Conservation (phyloP, 768 basidiomycete species). For the Neoboletus magnificus region DNA sequence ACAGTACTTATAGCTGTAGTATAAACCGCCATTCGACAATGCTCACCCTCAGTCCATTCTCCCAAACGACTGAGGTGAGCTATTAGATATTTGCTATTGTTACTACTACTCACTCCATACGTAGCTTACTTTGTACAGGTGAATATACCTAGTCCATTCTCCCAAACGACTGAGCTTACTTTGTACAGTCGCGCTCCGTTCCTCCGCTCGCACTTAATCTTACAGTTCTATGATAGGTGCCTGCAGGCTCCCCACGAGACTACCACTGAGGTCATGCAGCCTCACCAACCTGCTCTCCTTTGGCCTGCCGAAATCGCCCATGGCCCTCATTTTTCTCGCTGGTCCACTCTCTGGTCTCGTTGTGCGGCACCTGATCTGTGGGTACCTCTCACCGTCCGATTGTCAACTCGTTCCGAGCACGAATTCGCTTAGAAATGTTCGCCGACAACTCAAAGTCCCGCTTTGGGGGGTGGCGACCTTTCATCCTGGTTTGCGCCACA, state of each 20-base stretch:
- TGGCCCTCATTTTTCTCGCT: conserved; percentile 90
- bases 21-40: no score
- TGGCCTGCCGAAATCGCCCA: conserved; percentile 79
- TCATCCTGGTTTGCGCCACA: conserved; percentile 69
- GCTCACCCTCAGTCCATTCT: no score
- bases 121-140: no score
- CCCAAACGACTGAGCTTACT: no score
- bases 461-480: conserved; percentile 83
- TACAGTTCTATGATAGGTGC: conserved; percentile 69
- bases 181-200: no score
- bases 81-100: no score
- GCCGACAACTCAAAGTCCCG: conserved; percentile 82
- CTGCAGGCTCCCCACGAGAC: neutral
- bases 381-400: conserved; percentile 38
- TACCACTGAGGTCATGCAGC: conserved; percentile 34
- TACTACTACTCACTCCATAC: no score
- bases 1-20: no score
- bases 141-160: no score
- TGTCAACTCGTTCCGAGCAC: neutral
- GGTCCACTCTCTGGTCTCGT: conserved; percentile 88
- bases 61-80: no score
- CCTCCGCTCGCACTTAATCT: no score
- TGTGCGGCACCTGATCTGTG: conserved; percentile 90
- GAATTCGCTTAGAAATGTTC: conserved; percentile 45
- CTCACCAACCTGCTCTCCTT: conserved; percentile 86